Conservation (phyloP, 495 filamentous ascomycete species). For the Daldinia grandis region DNA sequence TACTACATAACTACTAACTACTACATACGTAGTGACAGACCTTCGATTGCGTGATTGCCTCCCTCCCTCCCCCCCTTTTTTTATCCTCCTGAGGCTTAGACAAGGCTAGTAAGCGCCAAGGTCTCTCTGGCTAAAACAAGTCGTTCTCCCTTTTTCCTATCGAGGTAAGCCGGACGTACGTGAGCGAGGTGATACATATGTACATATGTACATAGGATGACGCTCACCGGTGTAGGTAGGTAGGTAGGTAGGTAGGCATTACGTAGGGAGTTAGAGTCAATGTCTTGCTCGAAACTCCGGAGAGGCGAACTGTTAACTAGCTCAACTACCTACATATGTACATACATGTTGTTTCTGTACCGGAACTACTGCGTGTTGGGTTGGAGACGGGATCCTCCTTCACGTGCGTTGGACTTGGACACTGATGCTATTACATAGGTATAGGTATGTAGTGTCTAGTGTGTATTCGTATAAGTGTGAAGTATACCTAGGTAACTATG, state of each 20-base stretch:
- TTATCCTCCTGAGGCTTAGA: conserved; percentile 31
- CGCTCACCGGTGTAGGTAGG: conserved; percentile 1
- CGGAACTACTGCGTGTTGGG: conserved; percentile 5
- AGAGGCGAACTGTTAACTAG: conserved; percentile 17
- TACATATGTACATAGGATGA: background rate
- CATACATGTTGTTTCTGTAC: conserved; percentile 1
- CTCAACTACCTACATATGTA: background rate
- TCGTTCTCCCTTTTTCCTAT: conserved; percentile 12
- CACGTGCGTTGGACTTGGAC: conserved; percentile 25
- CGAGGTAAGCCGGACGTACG: conserved; percentile 28
- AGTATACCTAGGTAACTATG: too few species aligned
- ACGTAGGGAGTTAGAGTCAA: background rate
- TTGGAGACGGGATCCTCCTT: conserved; percentile 28
- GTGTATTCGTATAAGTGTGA: too few species aligned
- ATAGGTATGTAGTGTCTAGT: background rate
- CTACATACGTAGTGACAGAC: background rate
- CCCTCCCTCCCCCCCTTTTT: background rate
- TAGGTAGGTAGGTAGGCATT: background rate
- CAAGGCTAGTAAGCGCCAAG: conserved; percentile 43
- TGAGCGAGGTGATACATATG: conserved; percentile 1
- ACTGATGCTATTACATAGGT: too few species aligned
- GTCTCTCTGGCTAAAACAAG: conserved; percentile 15
- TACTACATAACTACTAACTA: too few species aligned
- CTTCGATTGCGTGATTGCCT: conserved; percentile 32
- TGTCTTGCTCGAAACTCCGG: conserved; percentile 18